Evolutionary conservation across 139 green algal species (phyloP).

Genomic region (Chlamydomonas incerta): DNA sequence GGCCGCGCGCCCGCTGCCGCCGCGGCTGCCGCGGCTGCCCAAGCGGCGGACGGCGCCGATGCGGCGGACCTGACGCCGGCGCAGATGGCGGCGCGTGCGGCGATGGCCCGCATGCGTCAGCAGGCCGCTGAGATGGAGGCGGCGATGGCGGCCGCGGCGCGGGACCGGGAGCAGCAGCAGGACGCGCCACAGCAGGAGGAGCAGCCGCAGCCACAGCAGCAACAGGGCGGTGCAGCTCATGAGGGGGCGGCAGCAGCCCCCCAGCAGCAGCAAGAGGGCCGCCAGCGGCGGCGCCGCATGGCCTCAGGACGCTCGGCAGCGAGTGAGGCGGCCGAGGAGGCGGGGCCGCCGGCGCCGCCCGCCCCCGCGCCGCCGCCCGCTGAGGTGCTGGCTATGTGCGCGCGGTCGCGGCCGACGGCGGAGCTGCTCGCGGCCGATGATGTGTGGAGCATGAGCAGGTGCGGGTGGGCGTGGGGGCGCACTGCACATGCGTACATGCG

Average conservation of each 20-base stretch:
- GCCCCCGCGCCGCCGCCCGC: neutral
- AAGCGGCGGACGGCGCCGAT: neutral
- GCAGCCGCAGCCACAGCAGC: neutral
- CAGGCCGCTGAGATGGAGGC: neutral
- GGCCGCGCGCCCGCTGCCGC: neutral
- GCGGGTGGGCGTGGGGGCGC: too few species aligned
- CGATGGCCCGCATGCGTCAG: neutral
- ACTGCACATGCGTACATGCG: too few species aligned
- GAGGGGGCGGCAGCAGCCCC: neutral
- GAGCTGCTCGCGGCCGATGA: slow-evolving; percentile 47
- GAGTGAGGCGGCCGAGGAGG: neutral
- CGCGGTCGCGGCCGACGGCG: slow-evolving; percentile 21
- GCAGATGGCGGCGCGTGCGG: neutral
- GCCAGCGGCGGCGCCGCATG: neutral
- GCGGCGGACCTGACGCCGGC: neutral
- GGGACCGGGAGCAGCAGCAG: neutral
- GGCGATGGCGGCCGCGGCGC: neutral
- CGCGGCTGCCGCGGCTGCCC: neutral
- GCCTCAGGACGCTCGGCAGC: neutral
- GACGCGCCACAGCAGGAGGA: neutral
- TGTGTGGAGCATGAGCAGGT: slow-evolving; percentile 59
- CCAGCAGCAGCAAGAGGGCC: neutral
- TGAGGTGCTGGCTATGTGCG: neutral
- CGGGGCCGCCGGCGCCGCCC: neutral
- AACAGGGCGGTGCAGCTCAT: neutral